Evolutionary conservation across 257 asterid species (phyloP).

Genomic region (Solanum dulcamara): DNA sequence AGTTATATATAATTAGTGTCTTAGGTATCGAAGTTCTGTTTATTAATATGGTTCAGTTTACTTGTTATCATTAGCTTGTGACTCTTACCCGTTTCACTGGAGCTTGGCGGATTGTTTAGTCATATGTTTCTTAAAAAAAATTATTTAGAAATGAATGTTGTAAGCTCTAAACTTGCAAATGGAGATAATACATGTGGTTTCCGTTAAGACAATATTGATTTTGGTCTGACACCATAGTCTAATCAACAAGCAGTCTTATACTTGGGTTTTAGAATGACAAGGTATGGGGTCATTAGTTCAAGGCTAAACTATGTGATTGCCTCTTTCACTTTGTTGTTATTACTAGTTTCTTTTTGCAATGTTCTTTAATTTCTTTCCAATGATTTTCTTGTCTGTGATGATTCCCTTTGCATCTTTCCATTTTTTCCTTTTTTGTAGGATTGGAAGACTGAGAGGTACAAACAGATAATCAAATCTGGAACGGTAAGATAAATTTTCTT

Average conservation of each 20-base stretch:
- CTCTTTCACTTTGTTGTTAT: neutral
- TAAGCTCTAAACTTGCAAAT: neutral
- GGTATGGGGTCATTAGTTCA: neutral
- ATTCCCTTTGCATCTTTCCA: neutral
- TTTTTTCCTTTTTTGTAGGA: conserved; percentile 37
- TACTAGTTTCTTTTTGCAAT: neutral
- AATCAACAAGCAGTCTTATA: neutral
- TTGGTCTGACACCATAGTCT: neutral
- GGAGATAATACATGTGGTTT: neutral
- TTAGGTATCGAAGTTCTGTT: neutral
- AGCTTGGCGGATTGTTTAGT: neutral
- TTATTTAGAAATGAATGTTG: neutral
- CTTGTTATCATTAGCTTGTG: neutral
- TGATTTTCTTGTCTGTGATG: neutral
- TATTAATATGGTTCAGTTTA: neutral
- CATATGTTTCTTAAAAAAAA: neutral
- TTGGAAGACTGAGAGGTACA: conserved; percentile 98
- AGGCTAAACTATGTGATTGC: neutral
- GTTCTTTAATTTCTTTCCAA: neutral
- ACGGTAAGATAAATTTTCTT: conserved; percentile 38
- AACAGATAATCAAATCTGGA: conserved; percentile 88
- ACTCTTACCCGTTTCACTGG: neutral
- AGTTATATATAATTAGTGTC: neutral
- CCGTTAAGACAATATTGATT: neutral
- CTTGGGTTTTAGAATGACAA: neutral